Percentiles rank a stretch among this genome's conserved stretches.
These are phyloP conservation scores for Cunninghamia lanceolata DNA, from an alignment of 75 land plant species.

Conservation along the genomic window DNA sequence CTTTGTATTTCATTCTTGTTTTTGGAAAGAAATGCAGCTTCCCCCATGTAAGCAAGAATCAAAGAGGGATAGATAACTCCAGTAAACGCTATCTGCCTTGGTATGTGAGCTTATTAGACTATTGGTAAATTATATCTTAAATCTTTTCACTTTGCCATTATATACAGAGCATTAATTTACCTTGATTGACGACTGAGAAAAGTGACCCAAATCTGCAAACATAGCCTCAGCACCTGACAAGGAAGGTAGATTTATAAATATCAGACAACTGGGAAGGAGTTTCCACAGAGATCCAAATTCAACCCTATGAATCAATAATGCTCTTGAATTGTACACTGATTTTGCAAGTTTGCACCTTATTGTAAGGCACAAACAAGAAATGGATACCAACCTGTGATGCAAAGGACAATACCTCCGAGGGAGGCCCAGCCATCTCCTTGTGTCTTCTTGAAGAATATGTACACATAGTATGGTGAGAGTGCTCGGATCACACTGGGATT, in stretches of 20 bases:
- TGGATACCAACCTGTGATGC: constrained; percentile 57
- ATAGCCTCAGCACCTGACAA: constrained; percentile 76
- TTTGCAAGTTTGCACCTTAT: not conserved
- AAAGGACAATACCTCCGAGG: constrained; percentile 67
- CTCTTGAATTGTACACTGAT: not conserved
- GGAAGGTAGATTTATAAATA: not conserved
- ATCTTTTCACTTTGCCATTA: not conserved
- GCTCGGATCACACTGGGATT: constrained; percentile 56
- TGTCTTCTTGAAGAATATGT: constrained; percentile 49
- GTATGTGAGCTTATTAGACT: not conserved
- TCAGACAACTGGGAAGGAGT: not conserved
- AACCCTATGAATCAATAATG: not conserved
- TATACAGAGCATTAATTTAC: constrained; percentile 22
- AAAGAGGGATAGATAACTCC: constrained; percentile 55
- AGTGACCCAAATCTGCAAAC: constrained; percentile 89
- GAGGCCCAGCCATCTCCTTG: constrained; percentile 70
- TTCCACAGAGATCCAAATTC: not conserved
- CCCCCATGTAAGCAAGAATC: constrained; percentile 64
- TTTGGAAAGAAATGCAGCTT: constrained; percentile 61
- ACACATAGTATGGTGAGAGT: constrained; percentile 64
- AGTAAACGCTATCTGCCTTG: constrained; percentile 53
- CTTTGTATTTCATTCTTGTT: constrained; percentile 37
- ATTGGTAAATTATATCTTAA: not conserved
- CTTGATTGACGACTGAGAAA: constrained; percentile 58
- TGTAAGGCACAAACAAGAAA: constrained; percentile 1